A percentile compares a stretch with the other conserved stretches of the same genome.
Evolutionary conservation across 495 filamentous ascomycete species (phyloP).

Genomic region (Tuber aestivum): DNA sequence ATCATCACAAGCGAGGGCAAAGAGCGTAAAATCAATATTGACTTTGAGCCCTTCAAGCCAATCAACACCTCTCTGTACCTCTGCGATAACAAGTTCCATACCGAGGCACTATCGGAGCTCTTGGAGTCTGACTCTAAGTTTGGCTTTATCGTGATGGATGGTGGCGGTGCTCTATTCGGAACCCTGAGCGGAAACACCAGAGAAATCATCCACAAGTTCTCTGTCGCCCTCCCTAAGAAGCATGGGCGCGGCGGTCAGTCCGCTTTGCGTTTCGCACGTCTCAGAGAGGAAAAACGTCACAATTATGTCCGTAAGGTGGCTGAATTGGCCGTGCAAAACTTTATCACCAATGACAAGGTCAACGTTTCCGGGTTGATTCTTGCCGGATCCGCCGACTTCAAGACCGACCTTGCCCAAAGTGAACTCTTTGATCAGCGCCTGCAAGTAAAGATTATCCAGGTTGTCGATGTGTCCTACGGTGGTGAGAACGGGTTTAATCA

Average conservation of each 20-base stretch:
- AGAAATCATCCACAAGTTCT: constrained; percentile 95
- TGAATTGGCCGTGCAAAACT: constrained; percentile 95
- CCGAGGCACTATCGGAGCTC: constrained; percentile 90
- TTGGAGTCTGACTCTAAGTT: constrained; percentile 98
- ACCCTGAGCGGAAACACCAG: constrained; percentile 94
- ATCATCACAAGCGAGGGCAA: constrained; percentile 98
- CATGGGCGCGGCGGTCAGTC: constrained; percentile 99
- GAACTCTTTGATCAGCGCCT: constrained; percentile 94
- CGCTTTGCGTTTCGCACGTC: constrained; percentile 95
- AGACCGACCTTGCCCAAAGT: constrained; percentile 96
- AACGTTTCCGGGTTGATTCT: constrained; percentile 92
- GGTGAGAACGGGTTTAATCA: constrained; percentile 99
- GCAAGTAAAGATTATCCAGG: constrained; percentile 95
- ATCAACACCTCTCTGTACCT: constrained; percentile 99
- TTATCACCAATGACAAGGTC: constrained; percentile 95
- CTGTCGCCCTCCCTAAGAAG: constrained; percentile 96
- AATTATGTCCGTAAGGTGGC: constrained; percentile 99
- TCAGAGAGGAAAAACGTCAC: constrained; percentile 97
- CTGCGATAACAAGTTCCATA: constrained; percentile 99
- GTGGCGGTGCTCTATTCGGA: constrained; percentile 93
- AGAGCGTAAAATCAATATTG: constrained; percentile 98
- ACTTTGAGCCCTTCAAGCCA: constrained; percentile 98
- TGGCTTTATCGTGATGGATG: constrained; percentile 99
- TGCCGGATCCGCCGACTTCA: constrained; percentile 97
- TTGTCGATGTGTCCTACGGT: constrained; percentile 96